Conservation (phyloP, 1,139 yeast species). For the Zygosaccharomyces pseudobailii region DNA sequence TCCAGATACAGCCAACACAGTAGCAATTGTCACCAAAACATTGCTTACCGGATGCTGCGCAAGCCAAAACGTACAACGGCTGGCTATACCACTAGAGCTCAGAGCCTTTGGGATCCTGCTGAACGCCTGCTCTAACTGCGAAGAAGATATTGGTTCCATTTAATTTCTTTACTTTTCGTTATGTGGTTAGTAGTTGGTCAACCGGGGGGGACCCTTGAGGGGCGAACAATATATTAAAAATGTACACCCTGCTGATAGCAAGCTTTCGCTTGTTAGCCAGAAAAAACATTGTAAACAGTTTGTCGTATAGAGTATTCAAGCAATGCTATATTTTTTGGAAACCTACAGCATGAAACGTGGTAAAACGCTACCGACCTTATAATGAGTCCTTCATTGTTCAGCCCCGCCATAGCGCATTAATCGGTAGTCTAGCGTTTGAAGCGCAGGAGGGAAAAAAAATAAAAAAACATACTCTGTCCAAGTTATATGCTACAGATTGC, state of each 20-base stretch:
- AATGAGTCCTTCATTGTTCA: too few species aligned
- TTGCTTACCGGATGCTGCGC: background rate
- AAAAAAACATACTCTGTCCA: background rate
- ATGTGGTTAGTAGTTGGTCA: conserved; percentile 2
- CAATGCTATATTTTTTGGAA: background rate
- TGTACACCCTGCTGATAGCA: too few species aligned
- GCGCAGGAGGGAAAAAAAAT: too few species aligned
- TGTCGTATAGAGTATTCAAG: too few species aligned
- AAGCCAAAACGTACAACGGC: background rate
- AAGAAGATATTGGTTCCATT: conserved; percentile 1
- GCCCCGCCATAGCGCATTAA: too few species aligned
- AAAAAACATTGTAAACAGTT: too few species aligned
- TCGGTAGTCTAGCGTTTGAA: too few species aligned
- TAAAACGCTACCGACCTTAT: too few species aligned
- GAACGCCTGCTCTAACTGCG: conserved; percentile 1
- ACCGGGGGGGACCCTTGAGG: background rate
- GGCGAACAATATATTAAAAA: background rate
- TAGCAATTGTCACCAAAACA: conserved; percentile 6
- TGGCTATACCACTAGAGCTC: conserved; percentile 1
- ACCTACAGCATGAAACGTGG: background rate
- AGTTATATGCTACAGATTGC: background rate
- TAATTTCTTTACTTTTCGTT: background rate
- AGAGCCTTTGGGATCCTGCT: conserved; percentile 1
- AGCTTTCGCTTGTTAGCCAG: too few species aligned
- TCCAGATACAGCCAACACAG: conserved; percentile 16